These are phyloP conservation scores for Sanghuangporus weigelae DNA, from an alignment of 1,284 basidiomycete species.

Conservation along the genomic window DNA sequence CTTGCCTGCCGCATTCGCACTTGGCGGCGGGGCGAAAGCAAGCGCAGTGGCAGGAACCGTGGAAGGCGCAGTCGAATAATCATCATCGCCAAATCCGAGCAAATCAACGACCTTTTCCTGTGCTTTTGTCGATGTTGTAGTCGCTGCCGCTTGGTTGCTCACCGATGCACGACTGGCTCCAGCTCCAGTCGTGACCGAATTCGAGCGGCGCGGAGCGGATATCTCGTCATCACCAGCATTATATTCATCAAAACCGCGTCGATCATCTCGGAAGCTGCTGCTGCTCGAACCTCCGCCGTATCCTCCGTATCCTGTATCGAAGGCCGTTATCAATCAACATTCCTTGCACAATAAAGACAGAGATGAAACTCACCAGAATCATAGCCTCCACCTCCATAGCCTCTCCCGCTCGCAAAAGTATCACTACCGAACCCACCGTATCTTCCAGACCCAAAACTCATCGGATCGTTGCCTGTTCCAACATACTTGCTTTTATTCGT, in stretches of 20 bases:
- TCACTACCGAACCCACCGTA: slow-evolving; percentile 86
- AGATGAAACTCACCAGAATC: slow-evolving; percentile 24
- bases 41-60: background rate
- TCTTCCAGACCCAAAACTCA: slow-evolving; percentile 55
- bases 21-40: slow-evolving; percentile 25
- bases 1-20: slow-evolving; percentile 25
- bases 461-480: slow-evolving; percentile 79
- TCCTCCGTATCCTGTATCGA: slow-evolving; percentile 28
- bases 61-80: slow-evolving; percentile 18
- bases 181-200: slow-evolving; percentile 26
- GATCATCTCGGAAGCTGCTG: slow-evolving; percentile 54
- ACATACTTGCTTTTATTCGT: slow-evolving; percentile 89
- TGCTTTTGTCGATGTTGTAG: slow-evolving; percentile 41
- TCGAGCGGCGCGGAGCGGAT: slow-evolving; percentile 37
- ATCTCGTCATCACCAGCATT: slow-evolving; percentile 95
- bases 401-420: slow-evolving; percentile 40
- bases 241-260: slow-evolving; percentile 84
- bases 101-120: slow-evolving; percentile 30
- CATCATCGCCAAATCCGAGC: slow-evolving; percentile 67
- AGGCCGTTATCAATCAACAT: slow-evolving; percentile 10
- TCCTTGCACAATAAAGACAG: slow-evolving; percentile 28
- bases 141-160: slow-evolving; percentile 35
- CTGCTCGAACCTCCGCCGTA: slow-evolving; percentile 42
- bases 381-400: slow-evolving; percentile 31
- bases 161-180: background rate